phyloP scores from a whole-genome alignment of 116 monocot genomes.

The Zostera marina region DNA sequence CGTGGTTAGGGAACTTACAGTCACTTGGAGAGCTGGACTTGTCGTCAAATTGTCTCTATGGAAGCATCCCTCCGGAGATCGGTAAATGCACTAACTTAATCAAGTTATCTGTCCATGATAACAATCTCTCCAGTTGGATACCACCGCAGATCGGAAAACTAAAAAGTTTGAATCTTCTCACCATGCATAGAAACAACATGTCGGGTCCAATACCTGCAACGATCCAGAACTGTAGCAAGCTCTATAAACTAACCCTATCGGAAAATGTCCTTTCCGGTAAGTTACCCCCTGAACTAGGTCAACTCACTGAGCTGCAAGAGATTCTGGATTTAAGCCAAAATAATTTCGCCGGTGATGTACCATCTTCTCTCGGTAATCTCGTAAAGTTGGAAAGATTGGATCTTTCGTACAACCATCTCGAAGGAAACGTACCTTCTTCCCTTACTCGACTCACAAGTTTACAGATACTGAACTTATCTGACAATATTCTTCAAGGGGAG shows the following conservation, averaged over 20 bases:
- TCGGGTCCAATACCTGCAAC: constrained; percentile 53
- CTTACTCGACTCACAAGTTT: constrained; percentile 57
- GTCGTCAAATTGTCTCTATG: constrained; percentile 51
- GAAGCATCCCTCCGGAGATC: constrained; percentile 43
- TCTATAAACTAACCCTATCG: constrained; percentile 64
- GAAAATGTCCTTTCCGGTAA: constrained; percentile 47
- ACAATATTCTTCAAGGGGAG: constrained; percentile 46
- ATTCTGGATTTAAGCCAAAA: constrained; percentile 71
- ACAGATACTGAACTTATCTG: constrained; percentile 44
- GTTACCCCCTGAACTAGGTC: constrained; percentile 55
- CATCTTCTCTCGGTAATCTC: constrained; percentile 52
- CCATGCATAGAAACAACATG: constrained; percentile 53
- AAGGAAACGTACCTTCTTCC: constrained; percentile 42
- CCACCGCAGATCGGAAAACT: constrained; percentile 66
- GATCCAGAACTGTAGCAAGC: constrained; percentile 37
- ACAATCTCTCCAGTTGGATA: constrained; percentile 54
- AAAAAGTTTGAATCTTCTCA: constrained; percentile 49
- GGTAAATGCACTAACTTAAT: constrained; percentile 44
- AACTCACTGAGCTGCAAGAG: constrained; percentile 63
- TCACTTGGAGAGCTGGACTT: constrained; percentile 77
- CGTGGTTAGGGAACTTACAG: constrained; percentile 49
- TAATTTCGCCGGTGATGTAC: constrained; percentile 58
- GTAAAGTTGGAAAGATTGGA: constrained; percentile 73
- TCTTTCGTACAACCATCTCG: constrained; percentile 64
- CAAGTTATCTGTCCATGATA: constrained; percentile 53